Evolutionary conservation across 179 eudicot genomes (phyloP).

Genomic region (Patellifolia procumbens): DNA sequence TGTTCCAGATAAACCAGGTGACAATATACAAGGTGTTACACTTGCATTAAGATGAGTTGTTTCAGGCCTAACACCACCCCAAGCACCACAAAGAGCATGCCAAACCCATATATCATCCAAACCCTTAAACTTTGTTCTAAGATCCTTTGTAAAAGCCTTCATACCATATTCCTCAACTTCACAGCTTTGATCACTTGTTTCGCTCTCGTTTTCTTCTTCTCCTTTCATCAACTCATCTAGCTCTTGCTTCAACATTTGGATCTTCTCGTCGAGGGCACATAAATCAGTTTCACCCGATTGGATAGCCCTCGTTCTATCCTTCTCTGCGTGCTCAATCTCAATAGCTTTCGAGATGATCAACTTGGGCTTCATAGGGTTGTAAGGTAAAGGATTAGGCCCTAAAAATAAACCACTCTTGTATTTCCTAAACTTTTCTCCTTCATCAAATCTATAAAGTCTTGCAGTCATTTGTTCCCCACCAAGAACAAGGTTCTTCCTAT

Average conservation of each 20-base stretch:
- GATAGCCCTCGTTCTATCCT: slow-evolving; percentile 43
- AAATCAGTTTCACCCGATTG: slow-evolving; percentile 36
- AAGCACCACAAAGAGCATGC: slow-evolving; percentile 72
- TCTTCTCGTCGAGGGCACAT: slow-evolving; percentile 30
- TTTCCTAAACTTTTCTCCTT: slow-evolving; percentile 55
- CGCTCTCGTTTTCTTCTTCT: slow-evolving; percentile 8
- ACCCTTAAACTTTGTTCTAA: slow-evolving; percentile 48
- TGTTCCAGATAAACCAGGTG: slow-evolving; percentile 57
- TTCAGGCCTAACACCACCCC: slow-evolving; percentile 71
- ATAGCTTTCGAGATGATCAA: slow-evolving; percentile 55
- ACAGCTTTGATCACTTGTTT: slow-evolving; percentile 9
- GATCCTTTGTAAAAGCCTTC: slow-evolving; percentile 61
- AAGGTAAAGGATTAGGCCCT: slow-evolving; percentile 43
- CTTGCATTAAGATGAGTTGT: slow-evolving; percentile 47
- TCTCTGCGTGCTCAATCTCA: slow-evolving; percentile 56
- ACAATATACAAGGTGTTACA: slow-evolving; percentile 39
- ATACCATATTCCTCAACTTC: slow-evolving; percentile 41
- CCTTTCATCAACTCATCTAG: slow-evolving; percentile 40
- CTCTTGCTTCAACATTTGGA: slow-evolving; percentile 43
- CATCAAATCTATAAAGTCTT: slow-evolving; percentile 56
- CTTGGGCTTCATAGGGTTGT: slow-evolving; percentile 55
- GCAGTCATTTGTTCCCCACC: slow-evolving; percentile 76
- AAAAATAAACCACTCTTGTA: slow-evolving; percentile 48
- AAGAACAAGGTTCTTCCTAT: slow-evolving; percentile 43
- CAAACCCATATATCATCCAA: slow-evolving; percentile 65